Evolutionary conservation across 306 rosid genomes (phyloP), one percentile per base, ranked within the genome.

Genomic region (Canavalia ensiformis): DNA sequence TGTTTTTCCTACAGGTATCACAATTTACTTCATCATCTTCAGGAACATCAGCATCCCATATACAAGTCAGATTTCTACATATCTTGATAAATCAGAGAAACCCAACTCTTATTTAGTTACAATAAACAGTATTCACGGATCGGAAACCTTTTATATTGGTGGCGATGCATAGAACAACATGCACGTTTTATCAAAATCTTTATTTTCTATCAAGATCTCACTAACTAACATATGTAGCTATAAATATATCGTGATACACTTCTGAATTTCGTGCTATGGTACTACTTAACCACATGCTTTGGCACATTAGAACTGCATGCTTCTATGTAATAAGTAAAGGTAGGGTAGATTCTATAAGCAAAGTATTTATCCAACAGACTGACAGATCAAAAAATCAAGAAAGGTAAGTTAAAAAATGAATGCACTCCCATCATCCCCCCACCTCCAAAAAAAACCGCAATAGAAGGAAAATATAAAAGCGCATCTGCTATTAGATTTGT

Each of bases 281-380:
- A 44, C 80, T 29, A 42, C 56, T 55, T 25, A 8, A 8, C 18
- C 75, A 31, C 54, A 28, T 54, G 41, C 12, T 54, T 42, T 51
- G 69, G 45, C 51, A 81, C 54, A 56, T 35, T n/a, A 28, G 35
- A 72, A 74, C 56, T 9, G 35, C 56, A 34, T 39, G 44, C 44
- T 52, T 51, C 81, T 50, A 64, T 64, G 51, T 50, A 39, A 65
- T 39, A 77, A 37, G 46, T 44, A 42, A 74, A 57, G 13, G 7
- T 44, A 57, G 28, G 56, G 56, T 51, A 65, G 35, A 29, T 65
- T 50, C 58, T 12, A 41, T 30, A 10, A 31, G 10, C 5, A 39
- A 63, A 62, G 51, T 56, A 68, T 8, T 29, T 18, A 31, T 35
- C 65, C 39, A 12, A 47, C 68, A 51, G 30, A 59, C 28, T n/a